Evolutionary conservation across 2,329 filamentous ascomycete genomes (phyloP), one percentile per base, ranked within the genome.

Genomic region (Cytospora piceicola): DNA sequence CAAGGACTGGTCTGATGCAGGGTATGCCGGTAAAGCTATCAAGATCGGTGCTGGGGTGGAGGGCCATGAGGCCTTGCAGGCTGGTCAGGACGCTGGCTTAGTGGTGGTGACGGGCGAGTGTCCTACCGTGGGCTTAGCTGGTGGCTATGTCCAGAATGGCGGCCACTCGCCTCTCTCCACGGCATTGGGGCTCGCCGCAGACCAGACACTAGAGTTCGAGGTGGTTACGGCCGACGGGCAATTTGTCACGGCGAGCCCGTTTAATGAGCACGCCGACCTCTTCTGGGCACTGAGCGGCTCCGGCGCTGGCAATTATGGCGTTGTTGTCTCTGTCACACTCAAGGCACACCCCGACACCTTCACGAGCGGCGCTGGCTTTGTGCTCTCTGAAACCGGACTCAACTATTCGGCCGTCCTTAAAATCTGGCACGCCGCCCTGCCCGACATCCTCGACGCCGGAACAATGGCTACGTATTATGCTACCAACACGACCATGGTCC

Each of bases 21-120:
- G 73, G 34, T 80, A 83, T 72, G 70, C 69, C 3, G 83, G 84
- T 0, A 75, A 79, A 2, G 85, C 84, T 0, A 78, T 87, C 69
- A 87, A 84, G 72, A 75, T 85, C 24, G 84, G 83, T 0, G 81
- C 83, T 14, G 85, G 85, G 64, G 80, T 87, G 4, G 80, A 85
- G 65, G 82, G 80, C 3, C 77, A 76, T 58, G 84, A 87, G 66
- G 74, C 83, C 3, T 84, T 86, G 68, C 78, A 80, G 36, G 79
- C 78, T 83, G 81, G 2, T 73, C 79, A 20, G 75, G 78, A 24
- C n/a, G 73, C 79, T 32, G 81, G 80, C 0, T 76, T 83, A 63
- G 58, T 76, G 70, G 71, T 64, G 66, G 73, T 55, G 62, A 57
- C 56, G 2, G 67, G 64, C 29, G 66, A 68, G 52, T 68, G 66